phyloP scores from a whole-genome alignment of 2,329 filamentous ascomycete species.

The Beauveria australis region DNA sequence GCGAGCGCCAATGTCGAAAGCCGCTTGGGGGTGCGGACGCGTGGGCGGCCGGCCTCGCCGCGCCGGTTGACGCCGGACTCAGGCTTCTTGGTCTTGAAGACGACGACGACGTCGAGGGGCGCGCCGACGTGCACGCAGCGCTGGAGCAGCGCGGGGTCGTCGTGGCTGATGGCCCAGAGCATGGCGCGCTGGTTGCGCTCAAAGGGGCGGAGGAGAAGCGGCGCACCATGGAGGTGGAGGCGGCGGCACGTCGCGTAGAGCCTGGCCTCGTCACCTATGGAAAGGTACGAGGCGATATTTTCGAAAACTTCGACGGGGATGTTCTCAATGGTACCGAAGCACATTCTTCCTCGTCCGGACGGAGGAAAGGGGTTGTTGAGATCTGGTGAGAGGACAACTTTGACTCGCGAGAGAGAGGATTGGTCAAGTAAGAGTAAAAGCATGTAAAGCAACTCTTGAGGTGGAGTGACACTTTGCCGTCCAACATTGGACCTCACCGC shows the following conservation, averaged over 20 bases:
- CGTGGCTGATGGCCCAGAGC: neutral
- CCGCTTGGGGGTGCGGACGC: neutral
- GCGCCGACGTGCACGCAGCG: neutral
- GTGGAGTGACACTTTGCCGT: too few species aligned
- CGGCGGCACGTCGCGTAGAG: neutral
- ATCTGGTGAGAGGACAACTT: neutral
- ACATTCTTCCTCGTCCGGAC: neutral
- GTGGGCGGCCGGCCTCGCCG: neutral
- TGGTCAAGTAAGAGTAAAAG: too few species aligned
- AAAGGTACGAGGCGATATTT: neutral
- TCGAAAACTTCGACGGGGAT: conserved; percentile 1
- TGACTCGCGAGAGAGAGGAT: neutral
- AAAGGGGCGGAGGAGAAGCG: neutral
- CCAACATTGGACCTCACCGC: too few species aligned
- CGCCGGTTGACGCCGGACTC: neutral
- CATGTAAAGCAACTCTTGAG: too few species aligned
- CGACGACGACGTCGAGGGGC: neutral
- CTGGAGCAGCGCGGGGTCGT: neutral
- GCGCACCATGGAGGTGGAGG: neutral
- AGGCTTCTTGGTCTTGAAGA: neutral
- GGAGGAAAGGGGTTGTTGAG: too few species aligned
- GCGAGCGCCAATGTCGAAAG: neutral
- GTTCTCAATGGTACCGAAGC: neutral
- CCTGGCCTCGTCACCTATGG: neutral
- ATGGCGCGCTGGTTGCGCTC: neutral